phyloP scores from a whole-genome alignment of 352 stramenopile species.

The Pythium aristosporum region DNA sequence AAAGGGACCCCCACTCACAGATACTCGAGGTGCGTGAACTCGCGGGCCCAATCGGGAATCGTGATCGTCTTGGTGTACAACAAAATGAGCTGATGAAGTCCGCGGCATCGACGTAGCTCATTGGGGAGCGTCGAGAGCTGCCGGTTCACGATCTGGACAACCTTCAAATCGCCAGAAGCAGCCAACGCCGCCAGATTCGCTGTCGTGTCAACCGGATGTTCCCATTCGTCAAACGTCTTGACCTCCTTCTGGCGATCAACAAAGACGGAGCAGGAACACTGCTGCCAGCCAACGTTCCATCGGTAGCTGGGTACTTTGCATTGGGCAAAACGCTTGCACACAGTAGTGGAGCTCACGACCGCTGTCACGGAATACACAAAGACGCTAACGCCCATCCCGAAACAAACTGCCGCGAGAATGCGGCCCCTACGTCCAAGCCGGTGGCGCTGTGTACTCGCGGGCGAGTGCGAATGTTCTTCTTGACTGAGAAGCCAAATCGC shows the following conservation, averaged over 20 bases:
- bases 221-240: slow-evolving; percentile 3
- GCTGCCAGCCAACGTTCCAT: slow-evolving; percentile 19
- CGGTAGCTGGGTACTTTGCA: slow-evolving; percentile 28
- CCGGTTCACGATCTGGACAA: slow-evolving; percentile 32
- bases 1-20: slow-evolving; percentile 8
- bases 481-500: slow-evolving; percentile 23
- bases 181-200: slow-evolving; percentile 15
- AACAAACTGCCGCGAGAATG: too few species aligned
- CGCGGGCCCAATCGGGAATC: slow-evolving; percentile 22
- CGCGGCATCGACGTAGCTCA: slow-evolving; percentile 16
- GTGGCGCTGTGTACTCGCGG: too few species aligned
- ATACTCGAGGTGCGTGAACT: slow-evolving; percentile 27
- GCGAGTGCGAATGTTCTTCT: too few species aligned
- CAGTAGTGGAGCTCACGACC: neutral
- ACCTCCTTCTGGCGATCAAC: slow-evolving; percentile 6
- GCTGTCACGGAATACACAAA: neutral
- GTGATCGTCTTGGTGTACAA: slow-evolving; percentile 29
- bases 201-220: slow-evolving; percentile 12
- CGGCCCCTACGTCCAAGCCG: too few species aligned
- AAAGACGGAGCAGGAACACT: slow-evolving; percentile 29
- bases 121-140: slow-evolving; percentile 14
- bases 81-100: slow-evolving; percentile 22
- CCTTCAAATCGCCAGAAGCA: slow-evolving; percentile 16
- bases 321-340: slow-evolving; percentile 6
- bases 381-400: neutral